phyloP scores from a whole-genome alignment of 768 basidiomycete genomes.

The Glaciozyma antarctica region DNA sequence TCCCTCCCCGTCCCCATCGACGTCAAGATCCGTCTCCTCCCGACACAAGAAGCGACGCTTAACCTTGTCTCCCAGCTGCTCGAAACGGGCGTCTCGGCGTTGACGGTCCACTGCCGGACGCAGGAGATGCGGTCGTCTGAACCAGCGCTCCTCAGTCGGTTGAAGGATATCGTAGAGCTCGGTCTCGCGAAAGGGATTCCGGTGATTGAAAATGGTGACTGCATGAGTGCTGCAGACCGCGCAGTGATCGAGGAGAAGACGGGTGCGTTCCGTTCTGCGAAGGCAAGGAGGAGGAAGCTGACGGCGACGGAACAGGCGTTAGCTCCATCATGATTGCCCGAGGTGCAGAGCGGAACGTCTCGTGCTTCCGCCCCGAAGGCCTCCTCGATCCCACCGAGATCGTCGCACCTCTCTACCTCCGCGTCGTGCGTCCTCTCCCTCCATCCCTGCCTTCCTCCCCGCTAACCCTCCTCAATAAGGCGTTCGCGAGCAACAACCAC shows the following conservation, averaged over 20 bases:
- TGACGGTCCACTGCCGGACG: constrained; percentile 94
- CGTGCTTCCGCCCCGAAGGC: constrained; percentile 66
- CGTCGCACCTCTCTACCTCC: constrained; percentile 63
- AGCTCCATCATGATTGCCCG: constrained; percentile 94
- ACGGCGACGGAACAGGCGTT: constrained; percentile 47
- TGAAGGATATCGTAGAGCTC: constrained; percentile 77
- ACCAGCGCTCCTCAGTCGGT: constrained; percentile 61
- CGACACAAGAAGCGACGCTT: constrained; percentile 67
- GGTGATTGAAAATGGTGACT: constrained; percentile 91
- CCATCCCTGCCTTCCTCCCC: neutral
- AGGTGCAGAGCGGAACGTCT: constrained; percentile 84
- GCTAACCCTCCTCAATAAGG: constrained; percentile 1
- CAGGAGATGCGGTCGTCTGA: constrained; percentile 79
- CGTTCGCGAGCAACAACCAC: constrained; percentile 24
- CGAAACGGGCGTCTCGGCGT: constrained; percentile 70
- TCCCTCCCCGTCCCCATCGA: constrained; percentile 79
- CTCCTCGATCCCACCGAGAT: constrained; percentile 59
- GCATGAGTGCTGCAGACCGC: constrained; percentile 65
- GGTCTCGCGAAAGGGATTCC: constrained; percentile 63
- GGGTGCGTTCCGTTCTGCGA: constrained; percentile 44
- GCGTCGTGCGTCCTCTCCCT: constrained; percentile 47
- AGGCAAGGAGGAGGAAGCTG: neutral
- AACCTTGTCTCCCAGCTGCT: constrained; percentile 80
- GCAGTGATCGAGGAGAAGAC: constrained; percentile 60
- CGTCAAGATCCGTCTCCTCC: constrained; percentile 83